Conservation (phyloP, 345 rosid genomes). For the Pistacia vera region DNA sequence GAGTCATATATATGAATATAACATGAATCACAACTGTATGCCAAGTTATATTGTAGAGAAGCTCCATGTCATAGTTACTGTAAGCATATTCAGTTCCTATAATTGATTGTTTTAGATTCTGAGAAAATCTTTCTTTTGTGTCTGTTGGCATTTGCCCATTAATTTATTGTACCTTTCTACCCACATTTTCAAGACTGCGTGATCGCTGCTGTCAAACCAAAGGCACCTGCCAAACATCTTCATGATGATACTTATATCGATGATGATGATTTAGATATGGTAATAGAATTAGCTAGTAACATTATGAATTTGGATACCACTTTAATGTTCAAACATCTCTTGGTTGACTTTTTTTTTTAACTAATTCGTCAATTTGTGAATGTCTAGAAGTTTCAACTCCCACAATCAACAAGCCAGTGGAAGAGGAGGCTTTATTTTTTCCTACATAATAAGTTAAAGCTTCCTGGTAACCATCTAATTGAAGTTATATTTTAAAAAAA, state of each 20-base stretch:
- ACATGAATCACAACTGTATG: background rate
- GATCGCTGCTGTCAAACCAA: constrained; percentile 82
- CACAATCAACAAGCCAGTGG: constrained; percentile 69
- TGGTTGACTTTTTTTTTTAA: background rate
- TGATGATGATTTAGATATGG: constrained; percentile 70
- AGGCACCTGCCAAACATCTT: constrained; percentile 55
- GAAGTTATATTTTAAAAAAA: constrained; percentile 11
- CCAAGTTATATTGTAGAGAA: background rate
- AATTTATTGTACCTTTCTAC: constrained; percentile 1
- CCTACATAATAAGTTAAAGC: constrained; percentile 65
- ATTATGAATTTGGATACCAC: constrained; percentile 5
- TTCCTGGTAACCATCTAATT: constrained; percentile 61
- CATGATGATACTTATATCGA: constrained; percentile 44
- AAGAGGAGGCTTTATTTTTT: constrained; percentile 66
- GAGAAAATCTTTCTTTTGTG: background rate
- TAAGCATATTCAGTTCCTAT: background rate
- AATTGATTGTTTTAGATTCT: background rate
- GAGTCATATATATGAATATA: background rate
- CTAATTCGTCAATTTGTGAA: constrained; percentile 12
- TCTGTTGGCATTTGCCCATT: background rate
- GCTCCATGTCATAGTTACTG: background rate
- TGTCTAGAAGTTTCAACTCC: constrained; percentile 73
- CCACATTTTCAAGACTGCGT: constrained; percentile 50
- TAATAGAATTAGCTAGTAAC: constrained; percentile 22
- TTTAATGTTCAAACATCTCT: background rate